These are phyloP conservation scores for Coleophoma cylindrospora DNA, from an alignment of 2,329 filamentous ascomycete species.

Conservation along the genomic window DNA sequence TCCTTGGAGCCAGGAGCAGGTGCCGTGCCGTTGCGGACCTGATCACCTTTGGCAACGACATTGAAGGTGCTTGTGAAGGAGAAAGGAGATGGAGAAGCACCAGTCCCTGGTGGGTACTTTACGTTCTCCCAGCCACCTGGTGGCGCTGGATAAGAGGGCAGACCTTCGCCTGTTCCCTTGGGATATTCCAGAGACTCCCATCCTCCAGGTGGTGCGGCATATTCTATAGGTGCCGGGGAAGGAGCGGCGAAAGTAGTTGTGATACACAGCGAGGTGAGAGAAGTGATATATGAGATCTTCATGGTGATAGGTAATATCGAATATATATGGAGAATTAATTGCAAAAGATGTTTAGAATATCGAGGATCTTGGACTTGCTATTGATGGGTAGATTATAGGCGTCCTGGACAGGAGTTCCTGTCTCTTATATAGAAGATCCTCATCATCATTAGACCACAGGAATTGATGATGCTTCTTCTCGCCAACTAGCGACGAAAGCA, in stretches of 20 bases:
- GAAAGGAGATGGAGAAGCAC: conserved; percentile 6
- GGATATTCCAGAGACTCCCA: conserved; percentile 11
- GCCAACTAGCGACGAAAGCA: too few relatives aligned
- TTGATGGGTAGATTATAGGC: too few relatives aligned
- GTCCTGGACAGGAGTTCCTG: too few relatives aligned
- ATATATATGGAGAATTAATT: too few relatives aligned
- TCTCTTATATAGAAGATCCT: too few relatives aligned
- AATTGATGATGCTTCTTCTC: too few relatives aligned
- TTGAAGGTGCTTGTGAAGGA: conserved; percentile 40
- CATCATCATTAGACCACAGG: too few relatives aligned
- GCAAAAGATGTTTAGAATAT: too few relatives aligned
- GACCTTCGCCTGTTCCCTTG: conserved; percentile 8
- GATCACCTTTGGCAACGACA: conserved; percentile 38
- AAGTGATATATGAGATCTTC: conserved; percentile 5
- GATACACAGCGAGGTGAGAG: not conserved
- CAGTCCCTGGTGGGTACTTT: conserved; percentile 10
- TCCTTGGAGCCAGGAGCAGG: conserved; percentile 29
- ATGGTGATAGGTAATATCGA: conserved; percentile 1
- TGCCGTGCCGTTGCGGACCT: conserved; percentile 37
- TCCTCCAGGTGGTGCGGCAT: conserved; percentile 6
- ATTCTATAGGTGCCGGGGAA: conserved; percentile 4
- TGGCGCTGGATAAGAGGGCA: conserved; percentile 10
- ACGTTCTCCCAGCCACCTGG: conserved; percentile 11
- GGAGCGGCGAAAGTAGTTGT: conserved; percentile 1
- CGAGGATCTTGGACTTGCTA: too few relatives aligned